A percentile compares a stretch with the other conserved stretches of the same genome.
Conservation (phyloP, 345 rosid genomes). For the Eucalyptus shirleyi region DNA sequence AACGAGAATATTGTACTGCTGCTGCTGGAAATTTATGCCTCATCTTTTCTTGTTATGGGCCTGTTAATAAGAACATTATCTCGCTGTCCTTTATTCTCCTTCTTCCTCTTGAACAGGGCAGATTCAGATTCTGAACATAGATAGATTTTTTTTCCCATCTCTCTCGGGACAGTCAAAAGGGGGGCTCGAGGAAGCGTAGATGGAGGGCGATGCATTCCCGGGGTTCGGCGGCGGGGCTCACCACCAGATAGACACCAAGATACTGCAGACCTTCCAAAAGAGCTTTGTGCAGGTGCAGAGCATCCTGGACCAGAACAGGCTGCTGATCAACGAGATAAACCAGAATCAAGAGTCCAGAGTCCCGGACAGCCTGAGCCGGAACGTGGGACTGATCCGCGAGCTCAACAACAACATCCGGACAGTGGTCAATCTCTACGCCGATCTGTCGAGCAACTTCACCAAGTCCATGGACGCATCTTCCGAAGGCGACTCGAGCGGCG, state of each 20-base stretch:
- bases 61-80: not conserved
- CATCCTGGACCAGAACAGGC: slow-evolving; percentile 59
- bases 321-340: slow-evolving; percentile 64
- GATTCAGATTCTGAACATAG: not conserved
- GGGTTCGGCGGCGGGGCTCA: slow-evolving; percentile 29
- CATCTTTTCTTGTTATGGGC: not conserved
- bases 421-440: slow-evolving; percentile 59
- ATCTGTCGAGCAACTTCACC: slow-evolving; percentile 55
- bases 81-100: not conserved
- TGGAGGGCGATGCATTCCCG: slow-evolving; percentile 54
- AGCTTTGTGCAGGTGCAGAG: slow-evolving; percentile 63
- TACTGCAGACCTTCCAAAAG: slow-evolving; percentile 58
- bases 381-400: slow-evolving; percentile 67
- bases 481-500: slow-evolving; percentile 51
- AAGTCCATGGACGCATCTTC: slow-evolving; percentile 50
- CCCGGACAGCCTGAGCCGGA: slow-evolving; percentile 59
- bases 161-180: not conserved
- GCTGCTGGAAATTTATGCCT: not conserved
- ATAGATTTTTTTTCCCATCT: not conserved
- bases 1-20: not conserved
- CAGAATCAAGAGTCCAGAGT: slow-evolving; percentile 70
- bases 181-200: not conserved
- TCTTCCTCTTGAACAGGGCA: not conserved
- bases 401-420: slow-evolving; percentile 74
- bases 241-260: slow-evolving; percentile 36